phyloP scores from a whole-genome alignment of 73 alveolate genomes.

The Paramecium sexaurelia region DNA sequence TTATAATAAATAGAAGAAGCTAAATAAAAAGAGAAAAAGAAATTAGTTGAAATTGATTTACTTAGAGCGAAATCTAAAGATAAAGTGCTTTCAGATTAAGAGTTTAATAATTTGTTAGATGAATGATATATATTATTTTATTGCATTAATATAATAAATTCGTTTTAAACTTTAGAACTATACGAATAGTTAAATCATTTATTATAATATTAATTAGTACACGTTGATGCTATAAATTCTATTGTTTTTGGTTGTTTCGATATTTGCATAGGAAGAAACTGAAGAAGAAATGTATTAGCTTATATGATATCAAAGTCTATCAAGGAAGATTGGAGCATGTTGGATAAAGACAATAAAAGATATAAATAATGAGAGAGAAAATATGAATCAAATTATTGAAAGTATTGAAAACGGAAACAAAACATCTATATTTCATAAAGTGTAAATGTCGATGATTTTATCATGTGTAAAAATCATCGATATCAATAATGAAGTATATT shows the following conservation, averaged over 20 bases:
- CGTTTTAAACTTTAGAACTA: neutral
- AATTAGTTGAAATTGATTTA: constrained; percentile 4
- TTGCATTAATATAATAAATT: neutral
- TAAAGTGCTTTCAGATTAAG: constrained; percentile 29
- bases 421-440: neutral
- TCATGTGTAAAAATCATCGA: neutral
- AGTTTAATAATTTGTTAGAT: constrained; percentile 47
- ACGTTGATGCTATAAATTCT: neutral
- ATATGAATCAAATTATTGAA: neutral
- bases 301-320: neutral
- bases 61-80: constrained; percentile 11
- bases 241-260: neutral
- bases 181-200: neutral
- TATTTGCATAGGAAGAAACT: neutral
- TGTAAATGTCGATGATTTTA: neutral
- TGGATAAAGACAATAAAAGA: neutral
- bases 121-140: neutral
- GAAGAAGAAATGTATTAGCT: neutral
- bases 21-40: constrained; percentile 14
- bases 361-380: neutral
- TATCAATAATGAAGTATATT: neutral
- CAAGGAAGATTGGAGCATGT: neutral
- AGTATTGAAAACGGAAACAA: neutral
- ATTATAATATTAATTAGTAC: neutral
- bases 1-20: constrained; percentile 13